Base-by-base conservation (phyloP, 2,329 filamentous ascomycete species). In the Trichophyton simii region DNA sequence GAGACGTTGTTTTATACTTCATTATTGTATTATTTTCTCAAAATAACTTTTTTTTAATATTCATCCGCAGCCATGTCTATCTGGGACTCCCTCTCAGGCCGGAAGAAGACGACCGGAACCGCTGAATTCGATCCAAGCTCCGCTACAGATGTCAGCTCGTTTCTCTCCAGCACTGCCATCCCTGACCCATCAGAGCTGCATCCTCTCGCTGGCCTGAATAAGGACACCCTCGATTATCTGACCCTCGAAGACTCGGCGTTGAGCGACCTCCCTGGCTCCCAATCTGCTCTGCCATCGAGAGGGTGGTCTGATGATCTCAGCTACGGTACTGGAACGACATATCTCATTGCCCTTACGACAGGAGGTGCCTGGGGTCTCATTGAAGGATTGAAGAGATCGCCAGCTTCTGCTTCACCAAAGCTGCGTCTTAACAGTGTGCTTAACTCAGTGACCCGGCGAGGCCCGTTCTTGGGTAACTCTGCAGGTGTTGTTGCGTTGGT, bases 251-350 rank as follows among this genome's bases (percentile, higher is more conserved):
- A 99, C 73, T 89, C 90, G 58, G 84, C 87, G 31, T 84, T 96
- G 62, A 91, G 90, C 64, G 86, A 95, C 70, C 82, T 95, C 20
- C 91, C 91, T 57, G 91, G 91, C 70, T 83, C 86, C 63, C 88
- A 89, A 73, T 95, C 92, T 50, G 87, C 91, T 60, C 83, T 99
- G 60, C 94, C 95, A 50, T 96, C 91, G 61, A 87, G 94, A 74
- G 94, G 94, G 73, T 99, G 95, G 85, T 95, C 91, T 64, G 94
- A 99, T 73, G 94, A 99, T 75, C 84, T 99, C 63, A 97, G 94
- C 78, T 99, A 99, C 75, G 94, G 95, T 71, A 95, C 94, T 22
- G 94, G 94, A 69, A 86, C 92, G 65, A 96, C 91, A 72, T 99
- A 99, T 73, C 80, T 99, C 63, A 80, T 88, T n/a, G 94, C 88